These are phyloP conservation scores for Durio zibethinus DNA, from an alignment of 345 rosid species.

Conservation along the genomic window DNA sequence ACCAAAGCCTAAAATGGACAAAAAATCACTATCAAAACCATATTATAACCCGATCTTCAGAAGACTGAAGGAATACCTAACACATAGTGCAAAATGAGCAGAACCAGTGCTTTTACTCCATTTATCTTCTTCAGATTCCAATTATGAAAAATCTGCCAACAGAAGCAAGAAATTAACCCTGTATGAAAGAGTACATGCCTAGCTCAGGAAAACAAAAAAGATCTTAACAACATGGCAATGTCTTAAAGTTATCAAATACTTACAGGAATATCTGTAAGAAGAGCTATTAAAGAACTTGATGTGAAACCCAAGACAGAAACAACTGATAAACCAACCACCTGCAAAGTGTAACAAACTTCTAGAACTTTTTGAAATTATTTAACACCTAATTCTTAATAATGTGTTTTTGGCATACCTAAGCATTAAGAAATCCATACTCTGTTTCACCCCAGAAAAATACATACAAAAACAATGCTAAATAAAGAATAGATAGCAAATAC, in stretches of 20 bases:
- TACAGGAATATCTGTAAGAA: constrained; percentile 52
- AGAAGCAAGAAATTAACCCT: neutral
- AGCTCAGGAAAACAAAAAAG: neutral
- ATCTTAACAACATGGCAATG: constrained; percentile 3
- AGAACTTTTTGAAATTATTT: neutral
- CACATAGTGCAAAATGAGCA: constrained; percentile 37
- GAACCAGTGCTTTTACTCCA: constrained; percentile 31
- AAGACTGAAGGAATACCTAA: constrained; percentile 26
- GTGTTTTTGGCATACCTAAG: neutral
- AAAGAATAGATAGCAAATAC: neutral
- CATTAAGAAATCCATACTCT: neutral
- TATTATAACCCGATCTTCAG: neutral
- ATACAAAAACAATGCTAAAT: neutral
- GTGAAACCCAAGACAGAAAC: constrained; percentile 57
- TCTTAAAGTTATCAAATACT: constrained; percentile 1
- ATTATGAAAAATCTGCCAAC: constrained; percentile 12
- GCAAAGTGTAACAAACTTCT: constrained; percentile 20
- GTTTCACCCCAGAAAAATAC: neutral
- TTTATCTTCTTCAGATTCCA: constrained; percentile 35
- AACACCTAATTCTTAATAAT: neutral
- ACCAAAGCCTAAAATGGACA: neutral
- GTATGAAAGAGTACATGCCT: neutral
- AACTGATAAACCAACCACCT: constrained; percentile 60
- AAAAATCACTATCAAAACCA: neutral
- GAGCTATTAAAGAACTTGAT: constrained; percentile 46